A percentile compares a stretch with the other conserved stretches of the same genome.
Conservation (phyloP, 73 alveolate genomes). For the Paramecium caudatum region DNA sequence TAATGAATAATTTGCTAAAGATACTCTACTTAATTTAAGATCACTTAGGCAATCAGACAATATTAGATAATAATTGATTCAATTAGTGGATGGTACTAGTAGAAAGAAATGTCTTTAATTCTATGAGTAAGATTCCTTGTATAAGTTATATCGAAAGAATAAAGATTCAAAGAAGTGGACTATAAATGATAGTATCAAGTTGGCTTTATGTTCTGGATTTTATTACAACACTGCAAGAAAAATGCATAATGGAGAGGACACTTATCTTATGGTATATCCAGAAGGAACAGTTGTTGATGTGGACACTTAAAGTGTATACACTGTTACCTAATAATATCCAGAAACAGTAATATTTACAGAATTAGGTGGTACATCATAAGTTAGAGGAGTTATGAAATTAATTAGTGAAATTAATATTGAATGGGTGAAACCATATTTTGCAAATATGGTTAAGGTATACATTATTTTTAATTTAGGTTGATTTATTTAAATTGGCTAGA, state of each 20-base stretch:
- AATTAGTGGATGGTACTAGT: constrained; percentile 46
- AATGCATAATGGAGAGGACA: constrained; percentile 67
- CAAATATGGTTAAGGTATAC: constrained; percentile 55
- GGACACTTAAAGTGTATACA: constrained; percentile 58
- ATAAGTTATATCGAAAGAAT: constrained; percentile 49
- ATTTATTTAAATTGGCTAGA: constrained; percentile 41
- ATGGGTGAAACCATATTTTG: constrained; percentile 67
- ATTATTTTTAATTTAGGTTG: constrained; percentile 18
- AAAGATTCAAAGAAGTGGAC: constrained; percentile 42
- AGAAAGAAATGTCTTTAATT: constrained; percentile 45
- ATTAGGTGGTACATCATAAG: constrained; percentile 71
- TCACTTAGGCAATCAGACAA: constrained; percentile 68
- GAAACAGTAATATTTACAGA: constrained; percentile 74
- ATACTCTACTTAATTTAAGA: constrained; percentile 63
- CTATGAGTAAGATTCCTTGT: constrained; percentile 63
- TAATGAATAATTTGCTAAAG: constrained; percentile 69
- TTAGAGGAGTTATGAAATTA: constrained; percentile 73
- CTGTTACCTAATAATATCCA: constrained; percentile 66
- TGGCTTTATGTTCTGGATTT: constrained; percentile 74
- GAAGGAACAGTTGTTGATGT: constrained; percentile 76
- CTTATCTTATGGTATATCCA: constrained; percentile 70
- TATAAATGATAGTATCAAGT: constrained; percentile 8
- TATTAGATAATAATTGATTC: constrained; percentile 48
- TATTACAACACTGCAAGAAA: constrained; percentile 74
- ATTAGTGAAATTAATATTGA: constrained; percentile 53